phyloP scores from a whole-genome alignment of 176 grass and related monocot species.

The Oryza punctata region DNA sequence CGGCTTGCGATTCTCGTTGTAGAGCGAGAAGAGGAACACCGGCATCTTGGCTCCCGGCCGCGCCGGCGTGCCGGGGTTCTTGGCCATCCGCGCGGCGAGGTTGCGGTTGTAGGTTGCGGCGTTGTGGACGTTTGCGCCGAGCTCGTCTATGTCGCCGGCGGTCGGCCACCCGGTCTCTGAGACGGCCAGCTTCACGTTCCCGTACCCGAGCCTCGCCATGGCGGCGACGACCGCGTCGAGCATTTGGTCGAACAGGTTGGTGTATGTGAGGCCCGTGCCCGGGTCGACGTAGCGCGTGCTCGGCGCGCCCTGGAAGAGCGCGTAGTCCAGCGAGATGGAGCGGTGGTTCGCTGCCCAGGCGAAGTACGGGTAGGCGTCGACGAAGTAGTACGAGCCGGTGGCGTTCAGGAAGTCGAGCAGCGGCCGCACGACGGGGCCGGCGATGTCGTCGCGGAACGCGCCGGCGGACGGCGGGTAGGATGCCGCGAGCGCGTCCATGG shows the following conservation, averaged over 20 bases:
- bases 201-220: conserved; percentile 54
- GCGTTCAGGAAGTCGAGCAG: conserved; percentile 57
- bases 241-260: conserved; percentile 71
- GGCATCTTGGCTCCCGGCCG: conserved; percentile 40
- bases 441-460: conserved; percentile 68
- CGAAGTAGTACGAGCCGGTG: conserved; percentile 57
- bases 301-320: conserved; percentile 46
- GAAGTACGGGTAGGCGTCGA: conserved; percentile 74
- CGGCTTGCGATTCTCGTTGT: conserved; percentile 65
- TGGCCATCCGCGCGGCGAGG: conserved; percentile 43
- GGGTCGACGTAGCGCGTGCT: conserved; percentile 52
- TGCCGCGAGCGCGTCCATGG: conserved; percentile 54
- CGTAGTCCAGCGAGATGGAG: conserved; percentile 56
- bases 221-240: conserved; percentile 58
- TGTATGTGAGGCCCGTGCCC: conserved; percentile 48
- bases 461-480: conserved; percentile 72
- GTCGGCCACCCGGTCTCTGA: conserved; percentile 75
- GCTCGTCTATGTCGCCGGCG: conserved; percentile 38
- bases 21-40: conserved; percentile 65
- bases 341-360: conserved; percentile 33
- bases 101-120: conserved; percentile 62
- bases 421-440: conserved; percentile 45
- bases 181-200: conserved; percentile 45
- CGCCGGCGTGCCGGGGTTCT: conserved; percentile 48
- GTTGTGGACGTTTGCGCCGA: conserved; percentile 55